Evolutionary conservation across 2,329 filamentous ascomycete genomes (phyloP).

Genomic region (Coniochaeta prunicola): DNA sequence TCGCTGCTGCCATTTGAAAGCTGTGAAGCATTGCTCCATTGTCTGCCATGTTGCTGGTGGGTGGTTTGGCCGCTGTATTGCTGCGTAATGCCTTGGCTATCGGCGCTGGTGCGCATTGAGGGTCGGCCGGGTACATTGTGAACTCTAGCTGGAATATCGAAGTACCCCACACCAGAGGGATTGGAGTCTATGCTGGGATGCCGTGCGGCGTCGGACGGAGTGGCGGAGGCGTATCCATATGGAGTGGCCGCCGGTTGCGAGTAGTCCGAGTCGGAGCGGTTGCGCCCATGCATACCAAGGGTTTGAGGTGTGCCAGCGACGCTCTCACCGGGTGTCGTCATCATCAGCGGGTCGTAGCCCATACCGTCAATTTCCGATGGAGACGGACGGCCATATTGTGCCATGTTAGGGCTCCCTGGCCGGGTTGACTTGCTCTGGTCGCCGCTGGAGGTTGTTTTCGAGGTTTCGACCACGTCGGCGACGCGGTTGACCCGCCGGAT

Average conservation of each 20-base stretch:
- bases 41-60: conserved; percentile 26
- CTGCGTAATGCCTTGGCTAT: conserved; percentile 25
- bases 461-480: conserved; percentile 28
- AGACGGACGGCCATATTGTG: conserved; percentile 24
- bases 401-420: conserved; percentile 21
- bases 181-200: conserved; percentile 8
- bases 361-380: conserved; percentile 33
- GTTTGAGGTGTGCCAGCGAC: conserved; percentile 7
- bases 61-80: not conserved
- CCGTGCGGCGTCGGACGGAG: conserved; percentile 13
- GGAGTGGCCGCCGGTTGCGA: conserved; percentile 7
- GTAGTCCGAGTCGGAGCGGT: conserved; percentile 12
- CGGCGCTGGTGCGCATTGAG: conserved; percentile 23
- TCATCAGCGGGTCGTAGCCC: conserved; percentile 32
- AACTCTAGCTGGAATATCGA: conserved; percentile 14
- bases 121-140: conserved; percentile 13
- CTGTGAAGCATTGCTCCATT: conserved; percentile 37
- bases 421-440: conserved; percentile 19
- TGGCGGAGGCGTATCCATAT: conserved; percentile 10
- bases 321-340: conserved; percentile 5
- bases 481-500: conserved; percentile 42
- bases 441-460: conserved; percentile 25
- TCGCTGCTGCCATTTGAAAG: conserved; percentile 25
- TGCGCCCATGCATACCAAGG: conserved; percentile 2
- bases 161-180: conserved; percentile 21